Base-by-base conservation (phyloP, 306 rosid species). In the Hippophae tibetana region DNA sequence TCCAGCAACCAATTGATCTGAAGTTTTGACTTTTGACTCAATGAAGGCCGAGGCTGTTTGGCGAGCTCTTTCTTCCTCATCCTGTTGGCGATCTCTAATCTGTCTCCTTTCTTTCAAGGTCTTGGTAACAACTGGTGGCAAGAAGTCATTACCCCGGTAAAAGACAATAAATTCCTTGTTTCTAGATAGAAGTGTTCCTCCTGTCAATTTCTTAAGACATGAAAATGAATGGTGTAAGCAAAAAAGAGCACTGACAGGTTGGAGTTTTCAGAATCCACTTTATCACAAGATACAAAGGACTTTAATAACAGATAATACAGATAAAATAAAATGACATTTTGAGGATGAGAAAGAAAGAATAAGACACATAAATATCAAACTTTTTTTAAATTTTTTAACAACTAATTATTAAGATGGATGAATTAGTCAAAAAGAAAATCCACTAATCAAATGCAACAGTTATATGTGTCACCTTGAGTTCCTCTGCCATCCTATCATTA, bases 401-500 rank as follows among this genome's bases (percentile, higher is more conserved):
- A 14, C 53, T 49, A 49, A 5, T 1, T 49, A 12, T 49, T 48
- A 14, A 48, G 10, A 3, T 48, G 13, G 53, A 64, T 11, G 42
- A 49, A 46, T 13, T 25, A 14, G 7, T 27, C 41, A 43, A 43
- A 53, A 53, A 64, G 53, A 31, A 9, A 52, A 60, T 25, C 45
- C 50, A 63, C 52, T 68, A 56, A 62, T 61, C 49, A 58, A 26
- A 13, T 70, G 66, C 44, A 52, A 13, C 23, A 10, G 68, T 63
- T 44, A 62, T 13, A 56, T n/a, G 72, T 66, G 72, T 63, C 78
- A 87, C 97, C 94, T 68, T 85, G 65, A 90, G 89, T 74, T 84
- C 94, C 74, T 90, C 96, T 5, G 94, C 92, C 97, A 90, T 90
- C 77, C 84, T 90, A 46, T 90, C 97, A 50, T 87, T 90, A 52